Base-by-base conservation (phyloP, 345 rosid species). In the Pistacia vera region DNA sequence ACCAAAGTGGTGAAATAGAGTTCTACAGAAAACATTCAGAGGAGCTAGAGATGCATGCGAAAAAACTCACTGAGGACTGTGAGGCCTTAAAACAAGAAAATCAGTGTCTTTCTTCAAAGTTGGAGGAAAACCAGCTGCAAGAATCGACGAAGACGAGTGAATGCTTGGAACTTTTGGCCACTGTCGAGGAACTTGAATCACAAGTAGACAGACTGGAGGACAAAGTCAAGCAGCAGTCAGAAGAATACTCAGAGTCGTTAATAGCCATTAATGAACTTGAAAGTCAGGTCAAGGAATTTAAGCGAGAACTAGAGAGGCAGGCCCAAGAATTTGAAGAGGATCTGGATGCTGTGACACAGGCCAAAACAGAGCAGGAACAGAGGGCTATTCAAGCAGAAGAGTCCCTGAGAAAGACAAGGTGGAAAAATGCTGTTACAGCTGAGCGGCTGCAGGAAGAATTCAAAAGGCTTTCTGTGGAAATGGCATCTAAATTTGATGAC, bases 341-440 rank as follows among this genome's bases (percentile, higher is more conserved):
- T 74, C 79, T 96, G 58, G 93, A 87, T 46, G 87, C 83, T 62
- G 60, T 88, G 86, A 91, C 83, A 74, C 66, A 25, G 35, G 90
- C 83, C 74, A 96, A 86, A 81, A 79, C 86, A 1, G 88, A 88
- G 76, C 91, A 91, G 83, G 97, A 96, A 83, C 92, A 94, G 69
- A 91, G 94, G 81, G 97, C 98, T 68, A 94, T 92, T 78, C 73
- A 67, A 72, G 94, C 99, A 62, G 99, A 96, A 86, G 99, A 94
- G 79, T 86, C 88, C 71, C 82, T 92, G 82, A 81, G 90, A 81
- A 85, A 87, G 66, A 85, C 90, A 8, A 91, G 94, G 80, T 90
- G 88, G 97, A 92, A 89, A 46, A 96, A 91, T 73, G 87, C 93
- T 41, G 82, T 81, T 60, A 79, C 91, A 70, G 99, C 95, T 33